phyloP scores from a whole-genome alignment of 129 eudicot genomes.

The Helianthus annuus region HanXRQr2.0-SUNRISE NC_035444.2:19202953-19203452 shows the following conservation, averaged over 20 bases:
- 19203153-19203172: constrained; percentile 69
- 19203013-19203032: too few relatives aligned
- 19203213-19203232: constrained; percentile 36
- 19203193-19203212: constrained; percentile 63
- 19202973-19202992: too few relatives aligned
- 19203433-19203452: neutral
- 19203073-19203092: constrained; percentile 64
- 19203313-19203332: constrained; percentile 84
- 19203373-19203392: constrained; percentile 50
- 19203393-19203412: constrained; percentile 80
- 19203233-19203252: constrained; percentile 35
- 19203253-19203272: constrained; percentile 71
- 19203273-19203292: constrained; percentile 70
- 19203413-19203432: constrained; percentile 46
- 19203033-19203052: constrained; percentile 38
- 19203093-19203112: constrained; percentile 82
- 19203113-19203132: constrained; percentile 76
- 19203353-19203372: constrained; percentile 46
- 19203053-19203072: constrained; percentile 80
- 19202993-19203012: too few relatives aligned
- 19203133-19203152: constrained; percentile 47
- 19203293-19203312: constrained; percentile 65
- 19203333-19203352: constrained; percentile 95
- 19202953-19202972: too few relatives aligned
- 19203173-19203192: constrained; percentile 86